Conservation (phyloP, 306 rosid genomes). For the Calophaca sinica region DNA sequence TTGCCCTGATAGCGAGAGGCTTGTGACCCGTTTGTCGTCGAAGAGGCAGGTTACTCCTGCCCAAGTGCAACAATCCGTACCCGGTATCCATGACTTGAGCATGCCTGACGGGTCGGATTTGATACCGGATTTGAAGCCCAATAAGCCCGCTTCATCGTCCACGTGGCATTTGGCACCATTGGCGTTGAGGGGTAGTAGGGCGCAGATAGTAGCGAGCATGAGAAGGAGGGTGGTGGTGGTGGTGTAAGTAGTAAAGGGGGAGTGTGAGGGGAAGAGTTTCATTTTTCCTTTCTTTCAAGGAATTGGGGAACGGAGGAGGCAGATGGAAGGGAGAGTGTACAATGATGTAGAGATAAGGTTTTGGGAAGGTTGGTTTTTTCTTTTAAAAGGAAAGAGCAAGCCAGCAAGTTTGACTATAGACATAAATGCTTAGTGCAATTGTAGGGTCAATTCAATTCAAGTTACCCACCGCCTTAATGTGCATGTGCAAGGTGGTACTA, state of each 20-base stretch:
- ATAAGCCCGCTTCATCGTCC: constrained; percentile 70
- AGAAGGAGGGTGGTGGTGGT: neutral
- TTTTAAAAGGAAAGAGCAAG: neutral
- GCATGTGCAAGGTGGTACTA: constrained; percentile 16
- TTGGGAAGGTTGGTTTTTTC: neutral
- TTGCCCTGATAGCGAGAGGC: constrained; percentile 50
- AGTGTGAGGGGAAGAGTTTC: neutral
- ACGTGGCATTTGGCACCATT: constrained; percentile 62
- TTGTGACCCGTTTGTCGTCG: constrained; percentile 59
- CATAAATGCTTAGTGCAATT: neutral
- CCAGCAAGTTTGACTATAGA: constrained; percentile 27
- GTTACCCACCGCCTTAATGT: neutral
- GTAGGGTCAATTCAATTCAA: neutral
- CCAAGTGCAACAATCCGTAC: constrained; percentile 82
- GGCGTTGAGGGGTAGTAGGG: constrained; percentile 9
- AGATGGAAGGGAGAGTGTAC: neutral
- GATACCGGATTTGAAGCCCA: constrained; percentile 76
- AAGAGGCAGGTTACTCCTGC: constrained; percentile 52
- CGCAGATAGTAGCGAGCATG: constrained; percentile 36
- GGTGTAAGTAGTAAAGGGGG: too few relatives aligned
- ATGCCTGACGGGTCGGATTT: constrained; percentile 77
- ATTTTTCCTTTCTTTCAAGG: neutral
- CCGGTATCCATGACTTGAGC: constrained; percentile 64
- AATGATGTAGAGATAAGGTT: neutral
- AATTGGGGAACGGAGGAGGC: neutral